phyloP scores from a whole-genome alignment of 192 early-diverging fungal genomes.

The Backusella mclennaniae region DNA sequence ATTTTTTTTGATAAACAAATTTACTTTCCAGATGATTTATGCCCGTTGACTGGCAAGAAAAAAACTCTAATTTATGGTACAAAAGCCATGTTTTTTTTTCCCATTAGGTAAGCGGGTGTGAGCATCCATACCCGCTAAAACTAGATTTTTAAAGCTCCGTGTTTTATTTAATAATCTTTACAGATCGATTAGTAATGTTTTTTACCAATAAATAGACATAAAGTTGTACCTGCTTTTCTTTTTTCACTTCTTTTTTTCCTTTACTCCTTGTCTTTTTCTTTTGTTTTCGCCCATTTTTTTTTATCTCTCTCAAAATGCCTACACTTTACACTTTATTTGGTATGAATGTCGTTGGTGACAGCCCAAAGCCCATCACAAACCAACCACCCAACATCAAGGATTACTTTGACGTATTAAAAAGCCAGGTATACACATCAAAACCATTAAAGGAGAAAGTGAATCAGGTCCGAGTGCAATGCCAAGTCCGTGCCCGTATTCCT shows the following conservation, averaged over 20 bases:
- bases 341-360: conserved; percentile 37
- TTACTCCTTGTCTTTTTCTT: not conserved
- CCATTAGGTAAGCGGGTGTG: not conserved
- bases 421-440: conserved; percentile 25
- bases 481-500: conserved; percentile 78
- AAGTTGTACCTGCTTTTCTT: not conserved
- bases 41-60: not conserved
- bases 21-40: not conserved
- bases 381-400: conserved; percentile 27
- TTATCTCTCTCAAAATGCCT: not conserved
- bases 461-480: conserved; percentile 40
- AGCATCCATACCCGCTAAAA: not conserved
- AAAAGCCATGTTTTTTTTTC: not conserved
- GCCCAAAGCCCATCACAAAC: not conserved
- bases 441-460: conserved; percentile 21
- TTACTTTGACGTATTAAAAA: conserved; percentile 34
- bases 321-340: conserved; percentile 36
- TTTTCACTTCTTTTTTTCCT: not conserved
- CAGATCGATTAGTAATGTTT: conserved; percentile 3
- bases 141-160: not conserved
- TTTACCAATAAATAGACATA: not conserved
- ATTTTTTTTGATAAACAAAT: not conserved
- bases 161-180: not conserved
- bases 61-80: not conserved
- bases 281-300: not conserved